Base-by-base conservation (phyloP, 345 rosid species). In the Gossypium arboreum region DNA sequence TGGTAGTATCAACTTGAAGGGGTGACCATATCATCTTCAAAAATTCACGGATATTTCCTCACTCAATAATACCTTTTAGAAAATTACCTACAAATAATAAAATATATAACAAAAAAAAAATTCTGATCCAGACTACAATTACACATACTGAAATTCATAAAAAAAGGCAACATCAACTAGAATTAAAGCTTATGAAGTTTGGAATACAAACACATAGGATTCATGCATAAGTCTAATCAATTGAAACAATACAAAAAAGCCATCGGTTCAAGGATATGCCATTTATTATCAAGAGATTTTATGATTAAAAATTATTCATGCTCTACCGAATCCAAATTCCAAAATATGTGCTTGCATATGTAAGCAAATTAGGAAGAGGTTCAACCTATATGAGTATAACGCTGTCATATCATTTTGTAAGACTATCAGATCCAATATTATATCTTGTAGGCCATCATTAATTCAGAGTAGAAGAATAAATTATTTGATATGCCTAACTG, bases 381-480 rank as follows among this genome's bases (percentile, higher is more conserved):
- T 66, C 15, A 12, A 45, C n/a, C 13, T 66, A 66, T 45, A 45
- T 7, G 34, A 66, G 12, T 66, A 66, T 44, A 44, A 66, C 52
- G 55, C 34, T 47, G 24, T 47, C 18, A 47, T 48, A 48, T 68
- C 54, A 67, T 43, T 67, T 22, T 45, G 13, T 41, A 15, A 47
- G 34, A 68, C 68, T 63, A 50, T 27, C 57, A 68, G 39, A 71
- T 71, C 74, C 74, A 54, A 51, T 71, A 51, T 34, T 54, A 24
- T 71, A 34, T 27, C 24, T 54, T 34, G 50, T 11, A 29, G 50
- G 7, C 34, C 41, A 24, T 24, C 57, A 50, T 25, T 34, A 34
- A 34, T 34, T 5, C 41, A 34, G 41, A 4, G 41, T 34, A 5
- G 41, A 34, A 34, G 41, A 34, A 34, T 34, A 34, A 34, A 34